Conservation (phyloP, 1,139 yeast species). For the Lodderomyces metapsilosis region DNA sequence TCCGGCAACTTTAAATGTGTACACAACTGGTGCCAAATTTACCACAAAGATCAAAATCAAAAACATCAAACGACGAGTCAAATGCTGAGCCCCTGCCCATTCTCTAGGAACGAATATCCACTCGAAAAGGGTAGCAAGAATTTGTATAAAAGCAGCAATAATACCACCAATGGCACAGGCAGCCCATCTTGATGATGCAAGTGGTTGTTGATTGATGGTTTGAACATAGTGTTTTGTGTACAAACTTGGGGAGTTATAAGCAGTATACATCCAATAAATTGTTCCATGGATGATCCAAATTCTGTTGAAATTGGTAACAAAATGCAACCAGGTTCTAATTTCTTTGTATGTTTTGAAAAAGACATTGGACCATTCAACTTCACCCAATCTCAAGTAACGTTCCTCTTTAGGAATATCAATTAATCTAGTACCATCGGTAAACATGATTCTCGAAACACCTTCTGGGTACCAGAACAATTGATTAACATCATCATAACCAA, state of each 20-base stretch:
- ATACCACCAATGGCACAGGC: constrained; percentile 91
- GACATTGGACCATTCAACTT: constrained; percentile 87
- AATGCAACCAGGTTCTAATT: constrained; percentile 97
- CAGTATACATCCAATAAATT: constrained; percentile 90
- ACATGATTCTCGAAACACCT: constrained; percentile 89
- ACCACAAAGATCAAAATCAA: constrained; percentile 61
- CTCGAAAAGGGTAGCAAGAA: constrained; percentile 85
- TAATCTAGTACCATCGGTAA: constrained; percentile 88
- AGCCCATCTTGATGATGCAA: constrained; percentile 89
- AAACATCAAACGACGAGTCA: constrained; percentile 82
- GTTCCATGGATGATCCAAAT: constrained; percentile 94
- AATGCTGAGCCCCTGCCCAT: constrained; percentile 99
- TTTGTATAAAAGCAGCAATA: constrained; percentile 77
- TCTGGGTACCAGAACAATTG: constrained; percentile 99
- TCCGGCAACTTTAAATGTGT: constrained; percentile 82
- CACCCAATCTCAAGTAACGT: constrained; percentile 87
- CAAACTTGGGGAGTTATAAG: constrained; percentile 87
- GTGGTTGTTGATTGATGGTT: constrained; percentile 78
- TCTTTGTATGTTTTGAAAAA: constrained; percentile 96
- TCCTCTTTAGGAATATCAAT: constrained; percentile 89
- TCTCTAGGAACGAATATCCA: constrained; percentile 97
- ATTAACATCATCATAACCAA: constrained; percentile 98
- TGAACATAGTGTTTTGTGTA: constrained; percentile 87
- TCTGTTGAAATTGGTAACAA: constrained; percentile 94
- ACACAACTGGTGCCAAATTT: constrained; percentile 85